Base-by-base conservation (phyloP, 176 grass and related monocot species). In the Zoysia pacifica region DNA sequence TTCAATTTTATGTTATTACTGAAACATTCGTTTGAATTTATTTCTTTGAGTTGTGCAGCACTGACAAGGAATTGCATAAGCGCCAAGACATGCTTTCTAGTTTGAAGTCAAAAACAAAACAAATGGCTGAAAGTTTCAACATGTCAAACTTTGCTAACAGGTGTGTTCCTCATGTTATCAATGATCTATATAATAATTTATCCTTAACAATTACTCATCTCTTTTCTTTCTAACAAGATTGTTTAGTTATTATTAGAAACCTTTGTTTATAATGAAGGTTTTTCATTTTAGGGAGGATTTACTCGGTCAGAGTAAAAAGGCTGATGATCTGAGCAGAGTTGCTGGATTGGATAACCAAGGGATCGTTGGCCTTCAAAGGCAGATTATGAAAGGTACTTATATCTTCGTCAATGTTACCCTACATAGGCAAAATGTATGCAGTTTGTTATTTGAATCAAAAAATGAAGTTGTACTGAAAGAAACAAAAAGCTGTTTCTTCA, bases 291-390 rank as follows among this genome's bases (percentile, higher is more conserved):
- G 95, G 90, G 92, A 98, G 71, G 92, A 98, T 79, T 87, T 98
- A 59, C 81, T 98, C 82, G 95, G 95, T 81, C 81, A 87, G 72
- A 81, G 83, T 87, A 93, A 89, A 82, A 91, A 92, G 39, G 48
- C 70, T 61, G 92, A 98, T 64, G 92, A 94, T 73, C 86, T 93
- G 87, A 93, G 83, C 46, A 94, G 92, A 91, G 86, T 88, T 77
- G 70, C 83, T 68, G 95, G 86, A n/a, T 82, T 98, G 82, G 95
- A 98, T 79, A 98, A 98, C 79, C 90, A 94, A 88, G 92, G 90
- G 13, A 85, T 98, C 83, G 92, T 98, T 90, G 79, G 81, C 79
- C 86, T 98, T 73, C 95, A 98, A 81, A 94, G 95, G 83, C 95
- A 98, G 85, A 87, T 94, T 63, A 94, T 98, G 90, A 91, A 84